Evolutionary conservation across 129 eudicot genomes (phyloP), one percentile per base, ranked within the genome.

Genomic region (Flaveria robusta): DNA sequence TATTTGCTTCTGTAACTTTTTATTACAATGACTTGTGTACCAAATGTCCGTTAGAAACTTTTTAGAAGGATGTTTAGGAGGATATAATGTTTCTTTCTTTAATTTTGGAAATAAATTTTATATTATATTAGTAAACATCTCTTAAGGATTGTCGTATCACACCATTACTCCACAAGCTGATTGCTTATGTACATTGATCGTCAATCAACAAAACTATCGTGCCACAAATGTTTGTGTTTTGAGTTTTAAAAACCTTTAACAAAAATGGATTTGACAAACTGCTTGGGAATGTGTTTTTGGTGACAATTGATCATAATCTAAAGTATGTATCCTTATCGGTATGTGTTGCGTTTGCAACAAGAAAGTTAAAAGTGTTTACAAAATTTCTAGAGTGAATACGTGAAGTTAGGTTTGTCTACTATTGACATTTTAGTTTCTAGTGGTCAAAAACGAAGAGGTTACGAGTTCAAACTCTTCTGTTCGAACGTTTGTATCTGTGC

Each of bases 1-100:
- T 67, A 50, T 52, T 39, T 77, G 15, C 15, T 67, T 66, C 15
- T 39, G 74, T 66, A 66, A 77, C 20, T 39, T 63, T 8, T 64
- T 75, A 45, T 19, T 27, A 10, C 47, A 43, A 50, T 70, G 47
- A 27, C 29, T 9, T 41, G 23, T 60, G 27, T 15, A 31, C 43
- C 12, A 63, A 15, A 63, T 31, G 68, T 29, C 20, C 15, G 43
- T 62, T 62, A 11, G 34, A 14, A 20, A 20, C 31, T 4, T 60
- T 60, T 54, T 18, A 19, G 14, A 56, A 56, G 4, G 4, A 19
- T 56, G 31, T 62, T 62, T 62, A 62, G 41, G 16, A 59, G n/a
- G 31, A 23, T 59, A 8, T 7, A 19, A 8, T 55, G 3, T 12
- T 4, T 60, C 41, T 13, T 24, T 0, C 27, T 54, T 54, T 18